phyloP scores from a whole-genome alignment of 257 asterid species.

The Fraxinus pennsylvanica region DNA sequence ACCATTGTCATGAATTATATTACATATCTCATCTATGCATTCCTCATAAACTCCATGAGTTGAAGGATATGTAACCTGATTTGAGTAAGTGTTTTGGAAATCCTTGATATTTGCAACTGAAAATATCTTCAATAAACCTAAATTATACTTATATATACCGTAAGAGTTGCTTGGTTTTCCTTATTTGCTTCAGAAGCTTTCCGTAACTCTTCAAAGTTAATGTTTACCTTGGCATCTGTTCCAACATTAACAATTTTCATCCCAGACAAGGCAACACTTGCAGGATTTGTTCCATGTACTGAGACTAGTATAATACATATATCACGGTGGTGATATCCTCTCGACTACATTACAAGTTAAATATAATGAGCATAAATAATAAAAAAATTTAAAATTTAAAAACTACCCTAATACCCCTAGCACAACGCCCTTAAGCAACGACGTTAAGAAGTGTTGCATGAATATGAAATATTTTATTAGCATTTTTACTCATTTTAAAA shows the following conservation, averaged over 20 bases:
- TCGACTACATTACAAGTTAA: constrained; percentile 32
- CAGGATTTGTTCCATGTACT: constrained; percentile 61
- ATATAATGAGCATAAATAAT: background rate
- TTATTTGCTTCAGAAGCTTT: constrained; percentile 50
- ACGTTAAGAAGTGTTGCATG: background rate
- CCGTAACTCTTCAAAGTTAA: constrained; percentile 48
- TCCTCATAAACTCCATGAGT: constrained; percentile 63
- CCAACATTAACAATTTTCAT: constrained; percentile 57
- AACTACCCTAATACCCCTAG: background rate
- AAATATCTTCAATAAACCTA: too few species aligned
- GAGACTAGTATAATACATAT: constrained; percentile 58
- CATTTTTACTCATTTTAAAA: background rate
- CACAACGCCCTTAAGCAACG: background rate
- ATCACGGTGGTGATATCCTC: constrained; percentile 53
- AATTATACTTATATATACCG: constrained; percentile 27
- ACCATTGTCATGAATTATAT: constrained; percentile 55
- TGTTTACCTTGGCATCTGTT: constrained; percentile 54
- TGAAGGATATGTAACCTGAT: constrained; percentile 59
- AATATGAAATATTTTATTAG: background rate
- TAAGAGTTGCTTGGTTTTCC: constrained; percentile 48
- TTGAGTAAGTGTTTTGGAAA: too few species aligned
- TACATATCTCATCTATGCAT: constrained; percentile 56
- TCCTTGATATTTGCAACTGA: too few species aligned
- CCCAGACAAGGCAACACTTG: constrained; percentile 55
- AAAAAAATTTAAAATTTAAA: too few species aligned